Conservation (phyloP, 441 rosid species). For the Syzygium malaccense region DNA sequence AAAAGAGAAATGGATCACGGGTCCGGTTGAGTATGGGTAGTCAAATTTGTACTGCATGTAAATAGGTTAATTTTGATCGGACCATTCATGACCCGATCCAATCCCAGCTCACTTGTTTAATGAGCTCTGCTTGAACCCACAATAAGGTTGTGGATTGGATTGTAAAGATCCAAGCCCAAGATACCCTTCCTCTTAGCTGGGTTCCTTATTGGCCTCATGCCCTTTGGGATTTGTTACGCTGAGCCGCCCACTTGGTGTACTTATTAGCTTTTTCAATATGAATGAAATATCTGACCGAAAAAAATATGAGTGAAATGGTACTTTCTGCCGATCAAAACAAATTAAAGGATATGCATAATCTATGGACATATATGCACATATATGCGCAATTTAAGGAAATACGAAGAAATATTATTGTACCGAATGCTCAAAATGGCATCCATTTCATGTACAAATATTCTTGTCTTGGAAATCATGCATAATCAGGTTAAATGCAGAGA, state of each 20-base stretch:
- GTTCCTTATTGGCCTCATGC: not conserved
- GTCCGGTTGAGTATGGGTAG: accelerated
- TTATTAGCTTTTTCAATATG: too few relatives aligned
- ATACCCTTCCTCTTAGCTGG: not conserved
- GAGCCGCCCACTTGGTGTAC: not conserved
- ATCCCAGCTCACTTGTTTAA: too few relatives aligned
- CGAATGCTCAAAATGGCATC: not conserved
- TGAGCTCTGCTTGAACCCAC: too few relatives aligned
- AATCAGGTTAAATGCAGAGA: not conserved
- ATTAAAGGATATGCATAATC: not conserved
- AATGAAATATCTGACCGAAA: too few relatives aligned
- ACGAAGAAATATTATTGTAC: not conserved
- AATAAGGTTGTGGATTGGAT: not conserved
- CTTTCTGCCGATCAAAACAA: too few relatives aligned
- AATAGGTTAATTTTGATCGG: too few relatives aligned
- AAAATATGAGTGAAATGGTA: too few relatives aligned
- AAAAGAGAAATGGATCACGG: accelerated
- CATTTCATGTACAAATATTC: not conserved
- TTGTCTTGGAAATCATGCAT: not conserved
- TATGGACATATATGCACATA: accelerated
- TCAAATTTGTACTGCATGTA: not conserved
- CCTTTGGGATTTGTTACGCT: not conserved
- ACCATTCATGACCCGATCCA: not conserved
- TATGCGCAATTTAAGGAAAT: not conserved
- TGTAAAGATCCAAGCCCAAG: not conserved